Evolutionary conservation across 2,329 filamentous ascomycete genomes (phyloP), one percentile per base, ranked within the genome.

Genomic region (Stachybotrys elegans): DNA sequence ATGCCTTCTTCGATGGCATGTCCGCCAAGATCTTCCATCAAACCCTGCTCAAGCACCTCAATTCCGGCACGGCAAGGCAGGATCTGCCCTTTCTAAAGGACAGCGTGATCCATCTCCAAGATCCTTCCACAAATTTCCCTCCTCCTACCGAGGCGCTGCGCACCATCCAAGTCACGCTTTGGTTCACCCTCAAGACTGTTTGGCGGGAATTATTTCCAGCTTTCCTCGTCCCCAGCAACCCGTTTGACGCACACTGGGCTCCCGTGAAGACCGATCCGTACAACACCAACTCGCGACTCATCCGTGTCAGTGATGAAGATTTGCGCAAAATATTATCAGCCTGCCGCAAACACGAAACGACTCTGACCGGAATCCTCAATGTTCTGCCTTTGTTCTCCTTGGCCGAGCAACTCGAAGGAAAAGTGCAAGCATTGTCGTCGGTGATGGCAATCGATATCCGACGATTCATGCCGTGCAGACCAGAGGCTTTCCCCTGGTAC

Each of bases 11-110:
- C 5, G 61, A 65, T 27, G 61, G 59, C 1, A 58, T 51, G n/a
- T 48, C 57, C n/a, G 57, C 51, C 32, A 63, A 61, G 42, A 51
- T 63, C 4, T 58, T 64, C 16, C 60, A 65, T 29, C 42, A 54
- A 39, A 55, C 50, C n/a, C 40, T 65, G 8, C 36, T 63, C 5
- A 44, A 48, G 6, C 52, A 55, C 23, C 58, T 64, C 32, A 57
- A 60, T 22, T 22, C 42, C 4, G 22, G 27, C 7, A 40, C 29
- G 5, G 22, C 38, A 17, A 23, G 22, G 41, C 13, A 27, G 43
- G 22, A 20, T 40, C 12, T 19, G 37, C 36, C n/a, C 22, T 5
- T 22, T 4, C 13, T 44, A 13, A 31, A 44, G 6, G 32, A 46
- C 4, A 42, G 44, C 16, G 25, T 45, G 1, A 43, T 56, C 3